Evolutionary conservation across 2,329 filamentous ascomycete genomes (phyloP).

Genomic region (Talaromyces sp.): DNA sequence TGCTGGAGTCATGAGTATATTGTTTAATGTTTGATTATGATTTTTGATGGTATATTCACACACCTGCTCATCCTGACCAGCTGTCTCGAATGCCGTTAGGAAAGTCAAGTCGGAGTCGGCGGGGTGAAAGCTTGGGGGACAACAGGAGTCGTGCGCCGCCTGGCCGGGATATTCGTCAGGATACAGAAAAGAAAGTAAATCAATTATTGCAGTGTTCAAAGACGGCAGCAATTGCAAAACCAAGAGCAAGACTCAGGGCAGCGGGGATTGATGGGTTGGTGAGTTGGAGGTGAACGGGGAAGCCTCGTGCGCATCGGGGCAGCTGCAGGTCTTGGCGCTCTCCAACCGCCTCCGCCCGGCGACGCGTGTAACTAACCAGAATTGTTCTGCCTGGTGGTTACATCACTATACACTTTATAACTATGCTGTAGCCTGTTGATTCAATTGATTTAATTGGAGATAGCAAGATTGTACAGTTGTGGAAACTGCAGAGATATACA

Average conservation of each 20-base stretch:
- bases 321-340: not conserved
- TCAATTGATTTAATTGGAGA: not conserved
- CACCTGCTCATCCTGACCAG: slow-evolving; percentile 61
- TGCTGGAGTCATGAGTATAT: slow-evolving; percentile 18
- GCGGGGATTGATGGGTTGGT: too few species aligned
- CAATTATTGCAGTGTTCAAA: not conserved
- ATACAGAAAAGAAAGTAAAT: not conserved
- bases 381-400: not conserved
- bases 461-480: not conserved
- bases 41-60: slow-evolving; percentile 19
- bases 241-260: not conserved
- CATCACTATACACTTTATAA: not conserved
- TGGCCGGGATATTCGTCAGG: not conserved
- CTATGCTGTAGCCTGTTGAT: not conserved
- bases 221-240: not conserved
- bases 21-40: not conserved
- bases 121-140: slow-evolving; percentile 13
- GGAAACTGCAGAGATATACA: not conserved
- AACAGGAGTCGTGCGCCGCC: not conserved
- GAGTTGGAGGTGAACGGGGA: not conserved
- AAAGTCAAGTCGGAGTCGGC: slow-evolving; percentile 15
- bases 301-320: slow-evolving; percentile 8
- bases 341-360: not conserved
- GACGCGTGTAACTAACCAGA: not conserved
- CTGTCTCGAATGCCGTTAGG: slow-evolving; percentile 27